These are phyloP conservation scores for Echinochloa phyllopogon DNA, from an alignment of 176 grass and related monocot genomes.

Conservation along the genomic window DNA sequence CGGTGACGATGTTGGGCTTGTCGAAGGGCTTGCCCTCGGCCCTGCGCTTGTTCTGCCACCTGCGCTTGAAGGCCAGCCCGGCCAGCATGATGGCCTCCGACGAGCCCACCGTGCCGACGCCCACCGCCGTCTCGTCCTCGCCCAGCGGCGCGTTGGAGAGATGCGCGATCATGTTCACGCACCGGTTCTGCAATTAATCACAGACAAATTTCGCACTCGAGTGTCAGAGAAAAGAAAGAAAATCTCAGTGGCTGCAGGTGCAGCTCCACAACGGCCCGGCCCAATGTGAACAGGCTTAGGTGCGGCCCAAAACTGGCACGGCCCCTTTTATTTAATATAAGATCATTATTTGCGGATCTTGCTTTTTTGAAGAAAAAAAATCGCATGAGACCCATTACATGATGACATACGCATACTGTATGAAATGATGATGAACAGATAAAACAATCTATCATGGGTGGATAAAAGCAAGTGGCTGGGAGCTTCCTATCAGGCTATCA, in stretches of 20 bases:
- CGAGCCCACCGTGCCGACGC: constrained; percentile 93
- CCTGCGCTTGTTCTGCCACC: constrained; percentile 89
- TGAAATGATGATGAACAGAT: not conserved
- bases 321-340: not conserved
- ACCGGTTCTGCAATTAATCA: constrained; percentile 71
- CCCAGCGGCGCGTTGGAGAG: constrained; percentile 91
- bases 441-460: not conserved
- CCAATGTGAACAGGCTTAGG: not conserved
- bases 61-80: constrained; percentile 92
- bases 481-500: not conserved
- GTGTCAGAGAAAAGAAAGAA: not conserved
- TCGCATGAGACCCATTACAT: not conserved
- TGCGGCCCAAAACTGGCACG: not conserved
- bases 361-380: not conserved
- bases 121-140: constrained; percentile 82
- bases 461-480: not conserved
- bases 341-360: not conserved
- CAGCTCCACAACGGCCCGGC: not conserved
- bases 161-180: constrained; percentile 97
- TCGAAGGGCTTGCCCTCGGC: constrained; percentile 93
- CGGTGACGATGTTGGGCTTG: constrained; percentile 98
- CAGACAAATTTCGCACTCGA: not conserved
- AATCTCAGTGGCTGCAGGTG: not conserved
- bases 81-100: constrained; percentile 99
- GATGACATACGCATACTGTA: not conserved